phyloP scores from a whole-genome alignment of 805 yeast genomes.

The Yarrowia bubula region DNA sequence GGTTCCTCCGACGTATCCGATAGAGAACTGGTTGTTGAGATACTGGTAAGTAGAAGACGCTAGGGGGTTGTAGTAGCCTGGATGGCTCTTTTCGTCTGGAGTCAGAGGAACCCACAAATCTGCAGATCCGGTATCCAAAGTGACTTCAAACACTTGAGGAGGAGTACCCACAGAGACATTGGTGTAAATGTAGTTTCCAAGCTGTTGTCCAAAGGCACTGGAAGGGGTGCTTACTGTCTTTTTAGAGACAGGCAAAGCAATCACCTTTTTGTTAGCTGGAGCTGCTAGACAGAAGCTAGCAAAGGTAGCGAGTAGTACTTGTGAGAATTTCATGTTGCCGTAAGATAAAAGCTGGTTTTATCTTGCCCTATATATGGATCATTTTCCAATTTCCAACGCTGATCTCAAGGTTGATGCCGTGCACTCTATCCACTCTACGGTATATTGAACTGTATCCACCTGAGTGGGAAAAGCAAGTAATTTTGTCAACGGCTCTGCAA shows the following conservation, averaged over 20 bases:
- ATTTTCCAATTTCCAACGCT: no score
- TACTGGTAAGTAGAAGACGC: not conserved
- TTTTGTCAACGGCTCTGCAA: no score
- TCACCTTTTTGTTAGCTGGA: not conserved
- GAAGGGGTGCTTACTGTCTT: not conserved
- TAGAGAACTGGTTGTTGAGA: not conserved
- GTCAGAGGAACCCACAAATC: not conserved
- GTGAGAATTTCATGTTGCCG: not conserved
- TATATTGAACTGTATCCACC: no score
- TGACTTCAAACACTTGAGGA: not conserved
- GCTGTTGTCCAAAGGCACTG: not conserved
- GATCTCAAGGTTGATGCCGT: no score
- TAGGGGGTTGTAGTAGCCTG: not conserved
- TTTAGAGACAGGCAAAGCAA: not conserved
- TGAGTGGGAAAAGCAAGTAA: no score
- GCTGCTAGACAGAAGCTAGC: not conserved
- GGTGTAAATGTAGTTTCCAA: not conserved
- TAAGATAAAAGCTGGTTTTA: no score
- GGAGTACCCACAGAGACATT: not conserved
- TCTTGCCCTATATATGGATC: no score
- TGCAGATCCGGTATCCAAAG: not conserved
- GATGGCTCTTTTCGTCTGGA: not conserved
- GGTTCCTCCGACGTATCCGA: not conserved
- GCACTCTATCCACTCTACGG: no score
- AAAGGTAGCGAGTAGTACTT: not conserved